Conservation (phyloP, 257 asterid genomes). For the Plantago elongata region DNA sequence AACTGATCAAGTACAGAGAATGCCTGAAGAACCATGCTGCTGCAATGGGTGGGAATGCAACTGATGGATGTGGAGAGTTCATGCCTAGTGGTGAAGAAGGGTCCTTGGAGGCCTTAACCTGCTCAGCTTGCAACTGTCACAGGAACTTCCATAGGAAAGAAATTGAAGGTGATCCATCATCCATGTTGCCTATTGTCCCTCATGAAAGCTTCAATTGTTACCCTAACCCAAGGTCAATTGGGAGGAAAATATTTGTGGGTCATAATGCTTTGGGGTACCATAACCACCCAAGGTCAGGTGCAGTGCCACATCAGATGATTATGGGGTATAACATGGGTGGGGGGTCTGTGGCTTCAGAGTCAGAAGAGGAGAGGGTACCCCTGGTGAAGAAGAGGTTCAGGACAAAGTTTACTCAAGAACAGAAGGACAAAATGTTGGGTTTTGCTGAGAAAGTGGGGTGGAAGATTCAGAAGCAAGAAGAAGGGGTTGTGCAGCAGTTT, state of each 20-base stretch:
- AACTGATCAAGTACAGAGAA: constrained; percentile 48
- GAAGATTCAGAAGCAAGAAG: constrained; percentile 88
- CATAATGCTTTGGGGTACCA: constrained; percentile 19
- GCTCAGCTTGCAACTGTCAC: constrained; percentile 90
- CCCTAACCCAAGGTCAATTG: constrained; percentile 29
- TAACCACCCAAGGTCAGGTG: constrained; percentile 15
- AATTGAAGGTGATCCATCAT: constrained; percentile 41
- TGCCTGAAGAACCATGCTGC: constrained; percentile 97
- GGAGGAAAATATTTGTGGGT: constrained; percentile 44
- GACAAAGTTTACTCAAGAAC: constrained; percentile 74
- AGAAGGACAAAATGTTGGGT: constrained; percentile 78
- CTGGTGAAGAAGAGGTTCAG: constrained; percentile 68
- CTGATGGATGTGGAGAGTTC: constrained; percentile 95
- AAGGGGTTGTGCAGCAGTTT: constrained; percentile 66
- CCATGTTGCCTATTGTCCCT: background rate
- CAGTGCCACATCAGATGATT: constrained; percentile 51
- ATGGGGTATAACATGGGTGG: constrained; percentile 49
- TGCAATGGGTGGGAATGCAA: constrained; percentile 77
- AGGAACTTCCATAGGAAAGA: constrained; percentile 88
- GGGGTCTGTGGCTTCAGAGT: constrained; percentile 39
- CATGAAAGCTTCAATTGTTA: constrained; percentile 23
- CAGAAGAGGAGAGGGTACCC: constrained; percentile 42
- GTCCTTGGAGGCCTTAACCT: constrained; percentile 61
- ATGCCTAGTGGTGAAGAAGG: constrained; percentile 92
- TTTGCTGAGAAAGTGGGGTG: constrained; percentile 92